Evolutionary conservation across 768 basidiomycete genomes (phyloP), one percentile per base, ranked within the genome.

Genomic region (Boletus reticulatus): DNA sequence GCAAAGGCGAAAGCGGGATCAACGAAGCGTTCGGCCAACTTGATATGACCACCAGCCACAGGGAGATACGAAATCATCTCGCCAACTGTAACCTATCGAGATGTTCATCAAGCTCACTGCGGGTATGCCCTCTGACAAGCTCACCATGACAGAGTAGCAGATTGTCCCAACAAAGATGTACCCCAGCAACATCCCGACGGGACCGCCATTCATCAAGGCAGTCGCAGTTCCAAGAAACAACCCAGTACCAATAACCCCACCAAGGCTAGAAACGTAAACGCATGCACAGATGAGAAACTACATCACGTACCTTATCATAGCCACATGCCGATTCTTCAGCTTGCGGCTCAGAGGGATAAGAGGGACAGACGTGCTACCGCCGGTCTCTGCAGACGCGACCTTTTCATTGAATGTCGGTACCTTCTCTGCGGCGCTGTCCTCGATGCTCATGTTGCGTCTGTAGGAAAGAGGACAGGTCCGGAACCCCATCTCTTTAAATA

Each of bases 61-160:
- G 76, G 75, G n/a, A 79, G 67, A 52, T 69, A 76, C 6, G 76
- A 65, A 8, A 76, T 69, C 78, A 78, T 76, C 50, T 78, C 76
- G 27, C 78, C 78, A 4, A 63, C 34, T 32, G 71, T 61, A 12
- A 66, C 65, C 56, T 60, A 20, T 31, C 20, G 17, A 50, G 29
- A 38, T 36, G 24, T 8, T 9, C 29, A 29, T 29, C 37, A 31
- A 50, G 44, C 19, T 44, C 20, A 24, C 11, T 17, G 29, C 1
- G 10, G 16, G 5, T 11, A 13, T 32, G 6, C 9, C 7, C n/a
- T 22, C 9, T 6, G 27, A 19, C 9, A 22, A 13, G n/a, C 64
- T 44, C 29, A 73, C 74, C 70, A 72, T 72, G 27, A 70, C 67
- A 10, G 63, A 62, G 48, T 71, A 73, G 36, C 70, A 73, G 16